Evolutionary conservation across 73 alveolate genomes (phyloP).

Genomic region (Paramecium primaurelia): DNA sequence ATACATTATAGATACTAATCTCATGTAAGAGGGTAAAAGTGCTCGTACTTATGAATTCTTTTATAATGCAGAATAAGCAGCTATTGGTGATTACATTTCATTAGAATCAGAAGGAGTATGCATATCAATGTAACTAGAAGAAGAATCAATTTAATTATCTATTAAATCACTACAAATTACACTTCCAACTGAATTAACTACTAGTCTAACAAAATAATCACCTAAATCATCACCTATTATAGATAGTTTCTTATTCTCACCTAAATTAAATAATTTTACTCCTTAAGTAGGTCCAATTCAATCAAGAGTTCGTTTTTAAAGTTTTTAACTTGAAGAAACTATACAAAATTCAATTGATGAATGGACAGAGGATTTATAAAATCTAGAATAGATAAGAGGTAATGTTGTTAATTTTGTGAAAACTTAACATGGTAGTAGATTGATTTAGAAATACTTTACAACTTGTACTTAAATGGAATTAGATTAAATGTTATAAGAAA

Average conservation of each 20-base stretch:
- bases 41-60: not conserved
- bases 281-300: not conserved
- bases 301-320: not conserved
- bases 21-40: not conserved
- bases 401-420: conserved; percentile 24
- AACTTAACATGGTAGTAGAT: conserved; percentile 36
- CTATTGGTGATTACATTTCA: not conserved
- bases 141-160: not conserved
- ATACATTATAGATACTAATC: not conserved
- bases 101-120: not conserved
- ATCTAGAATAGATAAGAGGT: conserved; percentile 21
- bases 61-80: not conserved
- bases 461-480: conserved; percentile 22
- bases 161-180: not conserved
- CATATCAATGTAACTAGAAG: not conserved
- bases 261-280: not conserved
- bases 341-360: not conserved
- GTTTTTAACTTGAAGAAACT: not conserved
- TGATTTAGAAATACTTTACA: conserved; percentile 25
- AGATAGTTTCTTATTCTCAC: not conserved
- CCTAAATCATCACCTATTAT: not conserved
- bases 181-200: not conserved
- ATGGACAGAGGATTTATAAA: conserved; percentile 11
- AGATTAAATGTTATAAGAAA: conserved; percentile 10
- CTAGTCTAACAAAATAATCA: not conserved